These are phyloP conservation scores for Candida parachauliodes DNA, from an alignment of 805 yeast genomes.

Conservation along the genomic window DNA sequence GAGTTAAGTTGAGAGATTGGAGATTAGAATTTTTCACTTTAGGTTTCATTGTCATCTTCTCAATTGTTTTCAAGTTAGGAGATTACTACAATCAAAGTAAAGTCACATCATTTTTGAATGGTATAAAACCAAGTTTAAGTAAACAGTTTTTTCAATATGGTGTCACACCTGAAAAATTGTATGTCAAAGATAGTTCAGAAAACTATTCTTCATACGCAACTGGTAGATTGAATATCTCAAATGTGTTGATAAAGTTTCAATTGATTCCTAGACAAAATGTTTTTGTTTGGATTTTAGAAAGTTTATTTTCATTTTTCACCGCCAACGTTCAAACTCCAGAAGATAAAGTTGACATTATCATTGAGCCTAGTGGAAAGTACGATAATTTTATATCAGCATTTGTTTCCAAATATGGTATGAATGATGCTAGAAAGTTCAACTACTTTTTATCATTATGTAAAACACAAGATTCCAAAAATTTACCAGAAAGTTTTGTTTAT, in stretches of 20 bases:
- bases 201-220: slow-evolving; percentile 74
- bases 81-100: slow-evolving; percentile 50
- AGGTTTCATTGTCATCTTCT: slow-evolving; percentile 47
- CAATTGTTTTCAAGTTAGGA: slow-evolving; percentile 56
- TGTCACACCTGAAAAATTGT: slow-evolving; percentile 40
- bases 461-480: slow-evolving; percentile 64
- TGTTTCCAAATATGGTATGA: slow-evolving; percentile 83
- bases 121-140: slow-evolving; percentile 49
- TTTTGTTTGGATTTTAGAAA: slow-evolving; percentile 63
- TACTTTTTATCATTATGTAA: slow-evolving; percentile 83
- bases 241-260: slow-evolving; percentile 56
- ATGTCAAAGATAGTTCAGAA: slow-evolving; percentile 61
- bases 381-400: slow-evolving; percentile 79
- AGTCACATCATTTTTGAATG: slow-evolving; percentile 52
- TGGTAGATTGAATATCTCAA: slow-evolving; percentile 77
- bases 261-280: slow-evolving; percentile 80
- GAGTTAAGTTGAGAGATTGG: slow-evolving; percentile 71
- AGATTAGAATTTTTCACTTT: slow-evolving; percentile 60
- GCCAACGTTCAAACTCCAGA: slow-evolving; percentile 51
- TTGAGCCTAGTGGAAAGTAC: slow-evolving; percentile 51
- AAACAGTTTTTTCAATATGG: slow-evolving; percentile 82
- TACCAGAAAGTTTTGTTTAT: slow-evolving; percentile 75
- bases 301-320: slow-evolving; percentile 53
- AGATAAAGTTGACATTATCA: slow-evolving; percentile 59
- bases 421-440: slow-evolving; percentile 65